Base-by-base conservation (phyloP, 2,329 filamentous ascomycete genomes). In the Hirsutella minnesotensis region DNA sequence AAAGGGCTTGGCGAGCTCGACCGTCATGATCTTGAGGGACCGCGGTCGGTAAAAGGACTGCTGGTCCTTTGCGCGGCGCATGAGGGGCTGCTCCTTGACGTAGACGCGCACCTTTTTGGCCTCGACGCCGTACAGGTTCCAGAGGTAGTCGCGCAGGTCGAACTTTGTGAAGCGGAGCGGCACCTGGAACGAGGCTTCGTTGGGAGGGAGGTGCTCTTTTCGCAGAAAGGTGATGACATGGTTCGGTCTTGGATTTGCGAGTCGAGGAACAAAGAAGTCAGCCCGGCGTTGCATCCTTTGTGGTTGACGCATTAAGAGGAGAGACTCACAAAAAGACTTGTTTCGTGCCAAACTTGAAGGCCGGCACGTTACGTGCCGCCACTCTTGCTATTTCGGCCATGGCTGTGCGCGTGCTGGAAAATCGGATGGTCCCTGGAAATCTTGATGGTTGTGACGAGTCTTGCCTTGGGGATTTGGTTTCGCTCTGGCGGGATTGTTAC, bases 151-250 rank as follows among this genome's bases (percentile, higher is more conserved):
- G 63, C 88, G 86, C 35, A 98, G 69, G 62, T 98, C 92, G 64
- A 96, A 82, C 68, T 98, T 98, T 72, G 87, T 94, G 72, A 95
- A 88, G 54, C 77, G 80, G 53, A 96, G 75, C 10, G 92, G 92
- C 27, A 95, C 90, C 56, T 82, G 74, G 77, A 98, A 98, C 55
- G 81, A 83, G 49, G 90, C 92, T 61, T 86, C 87, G 61, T 80
- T 83, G 18, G 89, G 79, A 8, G 86, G 81, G 42, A 85, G 75
- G 51, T 76, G 72, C 24, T 79, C 77, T 45, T 80, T 83, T 52
- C 72, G 83, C 54, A 94, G 70, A 56, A 96, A 77, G 47, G 83
- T 81, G 57, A 96, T 70, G 50, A 79, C 77, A 67, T 94, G 86
- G 58, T 83, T 79, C 41, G 90, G 90, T 46, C 89, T 95, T 16